Evolutionary conservation across 2,329 filamentous ascomycete species (phyloP).

Genomic region (Neodidymelliopsis sp.): DNA sequence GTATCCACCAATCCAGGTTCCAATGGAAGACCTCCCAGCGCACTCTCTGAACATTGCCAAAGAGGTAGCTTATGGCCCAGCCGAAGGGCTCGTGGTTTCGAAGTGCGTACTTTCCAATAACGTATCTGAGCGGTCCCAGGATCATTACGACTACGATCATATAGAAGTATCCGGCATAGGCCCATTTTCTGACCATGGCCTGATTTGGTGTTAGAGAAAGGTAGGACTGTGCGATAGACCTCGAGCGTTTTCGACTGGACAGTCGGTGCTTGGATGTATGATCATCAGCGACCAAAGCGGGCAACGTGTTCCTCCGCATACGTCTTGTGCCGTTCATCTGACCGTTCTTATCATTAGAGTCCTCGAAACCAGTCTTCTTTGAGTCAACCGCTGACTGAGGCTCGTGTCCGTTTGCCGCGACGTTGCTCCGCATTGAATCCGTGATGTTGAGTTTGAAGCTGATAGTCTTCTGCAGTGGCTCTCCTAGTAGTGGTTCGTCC

Average conservation of each 20-base stretch:
- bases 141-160: conserved; percentile 69
- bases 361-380: conserved; percentile 26
- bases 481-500: conserved; percentile 40
- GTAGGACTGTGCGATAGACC: conserved; percentile 66
- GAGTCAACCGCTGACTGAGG: conserved; percentile 42
- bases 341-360: conserved; percentile 8
- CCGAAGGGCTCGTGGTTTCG: conserved; percentile 80
- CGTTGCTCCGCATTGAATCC: conserved; percentile 26
- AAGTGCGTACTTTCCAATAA: conserved; percentile 73
- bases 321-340: conserved; percentile 15
- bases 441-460: conserved; percentile 30
- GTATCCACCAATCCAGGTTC: conserved; percentile 78
- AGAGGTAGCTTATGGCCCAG: conserved; percentile 89
- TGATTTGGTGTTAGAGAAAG: conserved; percentile 81
- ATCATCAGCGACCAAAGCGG: conserved; percentile 33
- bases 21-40: conserved; percentile 73
- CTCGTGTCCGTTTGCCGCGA: conserved; percentile 25
- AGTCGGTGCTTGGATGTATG: conserved; percentile 30
- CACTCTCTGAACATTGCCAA: conserved; percentile 78
- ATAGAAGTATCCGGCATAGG: conserved; percentile 84
- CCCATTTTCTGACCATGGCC: conserved; percentile 78
- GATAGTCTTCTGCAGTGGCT: conserved; percentile 33
- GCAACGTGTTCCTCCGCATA: conserved; percentile 46
- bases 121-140: conserved; percentile 73
- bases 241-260: conserved; percentile 37